These are phyloP conservation scores for Buxus sempervirens DNA, from an alignment of 164 flowering plant genomes.

Conservation along the genomic window DNA sequence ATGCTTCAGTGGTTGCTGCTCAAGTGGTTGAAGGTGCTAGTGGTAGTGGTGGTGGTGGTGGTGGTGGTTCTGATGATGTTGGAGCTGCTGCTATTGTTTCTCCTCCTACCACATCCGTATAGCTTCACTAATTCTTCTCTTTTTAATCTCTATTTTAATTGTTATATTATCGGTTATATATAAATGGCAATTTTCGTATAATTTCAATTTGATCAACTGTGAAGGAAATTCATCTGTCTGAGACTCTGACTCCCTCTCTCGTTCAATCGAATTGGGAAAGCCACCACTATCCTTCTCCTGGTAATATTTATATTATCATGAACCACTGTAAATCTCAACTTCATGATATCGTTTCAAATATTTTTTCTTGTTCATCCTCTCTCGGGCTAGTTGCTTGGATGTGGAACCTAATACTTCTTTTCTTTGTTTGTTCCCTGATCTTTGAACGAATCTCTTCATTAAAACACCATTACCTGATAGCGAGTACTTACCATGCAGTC, in stretches of 20 bases:
- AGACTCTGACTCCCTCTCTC: slow-evolving; percentile 4
- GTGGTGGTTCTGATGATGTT: slow-evolving; percentile 6
- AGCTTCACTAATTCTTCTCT: slow-evolving; percentile 11
- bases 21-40: slow-evolving; percentile 13
- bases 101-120: slow-evolving; percentile 18
- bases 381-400: too few species aligned
- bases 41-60: slow-evolving; percentile 14
- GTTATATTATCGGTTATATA: slow-evolving; percentile 15
- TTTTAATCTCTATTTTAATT: slow-evolving; percentile 7
- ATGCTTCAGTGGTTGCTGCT: slow-evolving; percentile 4
- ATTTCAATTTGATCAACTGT: not conserved
- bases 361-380: too few species aligned
- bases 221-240: slow-evolving; percentile 8
- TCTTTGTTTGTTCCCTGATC: too few species aligned
- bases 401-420: too few species aligned
- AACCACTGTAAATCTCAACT: too few species aligned
- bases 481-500: too few species aligned
- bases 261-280: not conserved
- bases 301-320: too few species aligned
- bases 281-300: not conserved
- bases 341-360: too few species aligned
- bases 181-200: not conserved
- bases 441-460: too few species aligned
- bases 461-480: too few species aligned
- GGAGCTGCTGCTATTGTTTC: slow-evolving; percentile 7